Evolutionary conservation across 495 filamentous ascomycete species (phyloP), one percentile per base, ranked within the genome.

Genomic region (Tuber melanosporum): DNA sequence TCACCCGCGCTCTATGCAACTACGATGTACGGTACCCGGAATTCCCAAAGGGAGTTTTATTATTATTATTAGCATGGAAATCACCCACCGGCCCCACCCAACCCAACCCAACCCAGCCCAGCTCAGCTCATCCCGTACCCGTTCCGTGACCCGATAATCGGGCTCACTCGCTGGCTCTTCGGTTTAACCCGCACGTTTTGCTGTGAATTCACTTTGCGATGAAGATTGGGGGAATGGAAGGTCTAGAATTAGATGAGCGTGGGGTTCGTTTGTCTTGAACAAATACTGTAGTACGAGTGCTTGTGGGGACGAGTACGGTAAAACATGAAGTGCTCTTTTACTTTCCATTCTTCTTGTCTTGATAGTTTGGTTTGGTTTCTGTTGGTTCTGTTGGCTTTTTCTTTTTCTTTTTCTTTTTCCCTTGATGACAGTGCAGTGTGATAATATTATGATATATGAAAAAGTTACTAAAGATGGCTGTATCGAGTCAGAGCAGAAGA

Each of bases 331-430:
- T 14, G n/a, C 3, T 62, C 26, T 26, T 32, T 62, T 32, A 3
- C 15, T 62, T 62, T 32, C 32, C 32, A 32, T 62, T 32, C 26
- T 57, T 57, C 52, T 26, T 14, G 52, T 62, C 57, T 12, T 57
- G 49, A 22, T n/a, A 22, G 49, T 57, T 57, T 57, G 49, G 57
- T 66, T 66, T 66, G n/a, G 52, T 57, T 26, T 26, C 57, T 66
- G 57, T 66, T 66, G 57, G 57, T 32, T 66, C 12, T 66, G 57
- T 66, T 66, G 57, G 57, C 57, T 66, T 66, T 66, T 66, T 66
- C 26, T 14, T 62, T 66, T 32, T 66, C 15, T n/a, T 66, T 32
- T 17, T 62, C 26, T 2, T 66, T 32, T 17, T 26, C n/a, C 12
- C 26, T 26, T 26, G 22, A 3, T 14, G 52, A 26, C 2, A 26